These are phyloP conservation scores for Filobasidium wieringae DNA, from an alignment of 768 basidiomycete species.

Conservation along the genomic window DNA sequence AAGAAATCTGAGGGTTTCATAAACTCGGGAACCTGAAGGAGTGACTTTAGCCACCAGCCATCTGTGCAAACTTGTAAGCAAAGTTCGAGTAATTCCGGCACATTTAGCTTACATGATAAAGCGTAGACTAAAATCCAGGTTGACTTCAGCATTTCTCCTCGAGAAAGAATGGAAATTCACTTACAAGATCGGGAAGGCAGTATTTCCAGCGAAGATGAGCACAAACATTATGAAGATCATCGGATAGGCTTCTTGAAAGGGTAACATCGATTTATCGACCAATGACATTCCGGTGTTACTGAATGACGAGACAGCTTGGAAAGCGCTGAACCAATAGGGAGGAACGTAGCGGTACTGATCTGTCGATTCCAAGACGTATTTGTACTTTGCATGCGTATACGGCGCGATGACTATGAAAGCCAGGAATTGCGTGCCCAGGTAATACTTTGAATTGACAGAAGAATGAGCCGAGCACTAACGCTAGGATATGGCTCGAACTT, in stretches of 20 bases:
- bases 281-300: constrained; percentile 81
- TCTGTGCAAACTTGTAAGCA: too few species aligned
- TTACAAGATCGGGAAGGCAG: constrained; percentile 80
- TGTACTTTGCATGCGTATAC: constrained; percentile 51
- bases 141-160: not conserved
- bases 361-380: constrained; percentile 53
- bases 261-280: constrained; percentile 74
- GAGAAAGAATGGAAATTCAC: constrained; percentile 31
- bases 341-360: constrained; percentile 49
- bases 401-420: constrained; percentile 65
- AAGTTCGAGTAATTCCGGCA: too few species aligned
- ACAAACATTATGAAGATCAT: constrained; percentile 58
- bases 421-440: constrained; percentile 56
- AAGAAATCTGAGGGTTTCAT: constrained; percentile 78
- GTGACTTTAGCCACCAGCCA: constrained; percentile 61
- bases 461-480: not conserved
- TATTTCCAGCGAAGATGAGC: constrained; percentile 82
- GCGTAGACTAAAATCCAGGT: constrained; percentile 50
- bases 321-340: constrained; percentile 67
- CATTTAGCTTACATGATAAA: constrained; percentile 64
- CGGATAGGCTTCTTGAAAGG: constrained; percentile 73
- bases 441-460: constrained; percentile 51
- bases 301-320: constrained; percentile 74
- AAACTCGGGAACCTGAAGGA: constrained; percentile 49
- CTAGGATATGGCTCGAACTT: constrained; percentile 32